Conservation (phyloP, 2,329 filamentous ascomycete species). For the Trichoderma semiorbis region DNA sequence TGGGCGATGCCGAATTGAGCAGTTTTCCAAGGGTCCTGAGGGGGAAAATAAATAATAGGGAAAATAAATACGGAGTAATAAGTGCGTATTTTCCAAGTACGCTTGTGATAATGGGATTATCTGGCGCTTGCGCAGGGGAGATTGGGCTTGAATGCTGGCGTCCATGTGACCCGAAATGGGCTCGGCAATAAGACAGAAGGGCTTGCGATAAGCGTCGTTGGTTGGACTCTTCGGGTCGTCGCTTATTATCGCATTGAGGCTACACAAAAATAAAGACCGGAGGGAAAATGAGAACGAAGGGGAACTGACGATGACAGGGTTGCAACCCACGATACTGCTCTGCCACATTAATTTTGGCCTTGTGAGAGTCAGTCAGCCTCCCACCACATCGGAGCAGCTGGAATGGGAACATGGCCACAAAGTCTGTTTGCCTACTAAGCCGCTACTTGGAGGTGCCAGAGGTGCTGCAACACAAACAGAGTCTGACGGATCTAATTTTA, state of each 20-base stretch:
- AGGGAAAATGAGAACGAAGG: background rate
- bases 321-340: background rate
- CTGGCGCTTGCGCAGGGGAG: constrained; percentile 9
- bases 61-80: background rate
- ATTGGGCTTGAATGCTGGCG: background rate
- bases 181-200: background rate
- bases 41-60: background rate
- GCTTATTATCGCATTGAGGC: background rate
- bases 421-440: background rate
- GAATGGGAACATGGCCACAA: background rate
- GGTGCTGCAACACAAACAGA: background rate
- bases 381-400: background rate
- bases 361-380: background rate
- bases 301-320: background rate
- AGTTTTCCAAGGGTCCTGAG: background rate
- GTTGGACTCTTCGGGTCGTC: background rate
- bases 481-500: constrained; percentile 10
- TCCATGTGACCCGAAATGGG: background rate
- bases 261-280: background rate
- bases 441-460: background rate
- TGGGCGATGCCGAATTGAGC: constrained; percentile 13
- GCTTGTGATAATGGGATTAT: background rate
- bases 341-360: too few relatives aligned
- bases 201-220: background rate
- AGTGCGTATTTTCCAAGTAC: background rate